Base-by-base conservation (phyloP, 768 basidiomycete species). In the Butyriboletus loyo region DNA sequence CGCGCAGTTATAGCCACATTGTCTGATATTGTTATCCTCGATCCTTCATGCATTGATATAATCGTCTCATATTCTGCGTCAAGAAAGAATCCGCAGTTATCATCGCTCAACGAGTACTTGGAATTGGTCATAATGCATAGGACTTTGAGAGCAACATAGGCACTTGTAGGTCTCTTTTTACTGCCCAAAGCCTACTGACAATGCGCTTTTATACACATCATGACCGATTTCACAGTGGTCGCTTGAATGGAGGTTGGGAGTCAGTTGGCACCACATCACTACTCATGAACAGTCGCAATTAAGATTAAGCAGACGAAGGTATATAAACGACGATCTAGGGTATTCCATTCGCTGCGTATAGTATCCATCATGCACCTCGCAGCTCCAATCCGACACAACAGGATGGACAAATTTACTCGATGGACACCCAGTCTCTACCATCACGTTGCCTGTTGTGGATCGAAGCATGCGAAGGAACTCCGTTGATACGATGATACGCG, bases 401-500 rank as follows among this genome's bases (percentile, higher is more conserved):
- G 11, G 8, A 41, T 21, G 11, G 31, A 27, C 22, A 5, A 38
- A 34, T 45, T 39, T 62, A 67, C 49, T 66, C 64, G 15, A 67
- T 62, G 11, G 60, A 54, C 10, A 5, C 27, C 67, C 67, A 66
- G 22, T 65, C 67, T 9, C 57, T 60, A 3, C 50, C 57, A 30
- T 71, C 69, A 17, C 65, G 65, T 15, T 66, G 27, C 50, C 76
- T 79, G 57, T 87, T 82, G 57, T 87, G 87, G 60, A 91, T 86
- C 8, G 86, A 87, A n/a, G 77, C 76, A 63, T 98, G 96, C 61
- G 81, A 89, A 17, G 80, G 74, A 25, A 96, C 83, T 28, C 92
- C 93, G 39, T 88, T 83, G 62, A 97, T 81, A 54, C 97, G 89
- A 66, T 92, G 93, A 77, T 86, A 98, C 0, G 86, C 91, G 66